A percentile compares a stretch with the other conserved stretches of the same genome.
phyloP scores from a whole-genome alignment of 2,329 filamentous ascomycete species.

The Aureobasidium sp. region DNA sequence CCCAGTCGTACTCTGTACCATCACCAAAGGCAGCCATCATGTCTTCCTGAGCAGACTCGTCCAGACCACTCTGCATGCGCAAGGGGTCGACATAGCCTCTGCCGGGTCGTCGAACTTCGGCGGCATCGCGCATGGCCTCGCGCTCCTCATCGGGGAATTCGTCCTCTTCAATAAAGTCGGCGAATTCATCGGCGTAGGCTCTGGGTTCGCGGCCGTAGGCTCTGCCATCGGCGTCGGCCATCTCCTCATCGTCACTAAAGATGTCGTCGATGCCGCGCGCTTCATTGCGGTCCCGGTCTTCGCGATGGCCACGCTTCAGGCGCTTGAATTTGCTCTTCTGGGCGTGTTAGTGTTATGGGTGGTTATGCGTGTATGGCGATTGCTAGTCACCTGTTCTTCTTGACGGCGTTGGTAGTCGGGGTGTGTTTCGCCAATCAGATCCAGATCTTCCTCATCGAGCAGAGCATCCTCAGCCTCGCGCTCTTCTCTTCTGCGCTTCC shows the following conservation, averaged over 20 bases:
- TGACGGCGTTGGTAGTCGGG: slow-evolving; percentile 61
- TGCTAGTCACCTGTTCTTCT: slow-evolving; percentile 56
- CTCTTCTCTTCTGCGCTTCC: slow-evolving; percentile 69
- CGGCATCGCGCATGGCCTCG: slow-evolving; percentile 69
- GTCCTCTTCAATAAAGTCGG: slow-evolving; percentile 93
- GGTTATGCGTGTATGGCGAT: background rate
- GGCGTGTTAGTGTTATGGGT: slow-evolving; percentile 1
- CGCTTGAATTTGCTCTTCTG: slow-evolving; percentile 84
- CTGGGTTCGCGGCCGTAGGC: slow-evolving; percentile 28
- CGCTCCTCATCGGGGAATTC: slow-evolving; percentile 80
- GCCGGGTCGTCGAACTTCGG: slow-evolving; percentile 76
- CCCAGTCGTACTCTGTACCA: slow-evolving; percentile 93
- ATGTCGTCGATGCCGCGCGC: slow-evolving; percentile 79
- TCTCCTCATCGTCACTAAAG: slow-evolving; percentile 89
- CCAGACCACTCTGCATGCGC: slow-evolving; percentile 59
- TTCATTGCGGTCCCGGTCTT: slow-evolving; percentile 54
- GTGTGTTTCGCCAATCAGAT: slow-evolving; percentile 80
- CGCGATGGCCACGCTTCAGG: slow-evolving; percentile 81
- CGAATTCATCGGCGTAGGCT: slow-evolving; percentile 68
- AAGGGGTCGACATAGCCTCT: slow-evolving; percentile 61
- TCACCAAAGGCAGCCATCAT: slow-evolving; percentile 95
- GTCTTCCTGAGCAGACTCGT: slow-evolving; percentile 88
- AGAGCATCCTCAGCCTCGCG: slow-evolving; percentile 74
- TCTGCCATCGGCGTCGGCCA: slow-evolving; percentile 37
- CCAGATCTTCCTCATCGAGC: slow-evolving; percentile 91